Conservation (phyloP, 176 grass and related monocot genomes). For the sorghum (Sorghum bicolor) region DNA sequence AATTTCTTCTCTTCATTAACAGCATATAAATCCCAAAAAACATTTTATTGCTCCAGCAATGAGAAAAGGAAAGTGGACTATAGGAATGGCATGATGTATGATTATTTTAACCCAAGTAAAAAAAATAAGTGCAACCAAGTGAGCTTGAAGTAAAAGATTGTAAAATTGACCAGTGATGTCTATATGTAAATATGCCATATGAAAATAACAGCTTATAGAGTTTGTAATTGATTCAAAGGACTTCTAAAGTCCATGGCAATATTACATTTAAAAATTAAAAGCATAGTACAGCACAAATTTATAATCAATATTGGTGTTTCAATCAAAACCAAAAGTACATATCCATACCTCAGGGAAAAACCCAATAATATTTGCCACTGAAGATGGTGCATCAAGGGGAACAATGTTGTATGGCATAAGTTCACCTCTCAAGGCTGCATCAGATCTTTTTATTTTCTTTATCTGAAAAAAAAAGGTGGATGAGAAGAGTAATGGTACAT, state of each 20-base stretch:
- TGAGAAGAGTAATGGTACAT: conserved; percentile 10
- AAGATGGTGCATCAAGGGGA: conserved; percentile 79
- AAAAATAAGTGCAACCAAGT: neutral
- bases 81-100: neutral
- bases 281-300: neutral
- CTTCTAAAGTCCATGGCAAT: neutral
- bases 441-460: conserved; percentile 72
- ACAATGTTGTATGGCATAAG: conserved; percentile 89
- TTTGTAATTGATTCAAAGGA: neutral
- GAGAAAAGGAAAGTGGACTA: neutral
- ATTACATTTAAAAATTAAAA: neutral
- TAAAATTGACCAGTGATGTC: neutral
- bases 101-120: neutral
- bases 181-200: neutral
- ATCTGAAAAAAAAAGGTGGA: conserved; percentile 51
- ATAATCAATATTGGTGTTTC: neutral
- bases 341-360: conserved; percentile 82
- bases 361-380: conserved; percentile 71
- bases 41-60: neutral
- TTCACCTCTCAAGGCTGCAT: conserved; percentile 77
- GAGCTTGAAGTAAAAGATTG: neutral
- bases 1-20: neutral
- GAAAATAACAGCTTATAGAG: neutral
- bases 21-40: neutral
- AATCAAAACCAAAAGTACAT: neutral